These are phyloP conservation scores for Dimargaris verticillata DNA, from an alignment of 192 early-diverging fungal genomes.

Conservation along the genomic window DNA sequence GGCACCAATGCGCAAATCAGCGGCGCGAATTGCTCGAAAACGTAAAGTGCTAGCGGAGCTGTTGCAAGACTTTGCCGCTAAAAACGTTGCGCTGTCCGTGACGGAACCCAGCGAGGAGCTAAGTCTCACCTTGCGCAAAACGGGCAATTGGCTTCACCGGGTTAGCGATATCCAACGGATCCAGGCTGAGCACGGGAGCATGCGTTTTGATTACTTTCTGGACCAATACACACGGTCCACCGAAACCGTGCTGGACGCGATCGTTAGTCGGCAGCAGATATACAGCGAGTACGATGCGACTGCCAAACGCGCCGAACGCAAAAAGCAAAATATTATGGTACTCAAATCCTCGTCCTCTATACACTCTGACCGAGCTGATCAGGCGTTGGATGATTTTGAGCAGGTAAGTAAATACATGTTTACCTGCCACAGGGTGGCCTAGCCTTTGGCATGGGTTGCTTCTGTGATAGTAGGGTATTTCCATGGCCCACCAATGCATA, in stretches of 20 bases:
- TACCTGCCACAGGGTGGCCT: too few relatives aligned
- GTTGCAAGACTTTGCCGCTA: slow-evolving; percentile 3
- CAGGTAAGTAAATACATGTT: slow-evolving; percentile 7
- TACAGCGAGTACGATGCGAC: slow-evolving; percentile 30
- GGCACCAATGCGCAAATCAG: not conserved
- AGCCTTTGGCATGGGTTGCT: too few relatives aligned
- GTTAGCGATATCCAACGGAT: slow-evolving; percentile 21
- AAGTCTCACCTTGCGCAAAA: slow-evolving; percentile 15
- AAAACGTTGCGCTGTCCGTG: slow-evolving; percentile 8
- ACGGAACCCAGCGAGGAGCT: slow-evolving; percentile 7
- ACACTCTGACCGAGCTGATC: slow-evolving; percentile 22
- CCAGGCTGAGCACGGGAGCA: slow-evolving; percentile 26
- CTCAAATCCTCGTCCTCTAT: slow-evolving; percentile 26
- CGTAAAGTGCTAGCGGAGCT: not conserved
- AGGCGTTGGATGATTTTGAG: slow-evolving; percentile 25
- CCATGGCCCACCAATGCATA: too few relatives aligned
- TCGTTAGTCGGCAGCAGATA: slow-evolving; percentile 26
- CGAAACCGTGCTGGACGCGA: slow-evolving; percentile 23
- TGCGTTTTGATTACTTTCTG: slow-evolving; percentile 22
- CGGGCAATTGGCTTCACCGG: slow-evolving; percentile 22
- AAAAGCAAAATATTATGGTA: slow-evolving; percentile 28
- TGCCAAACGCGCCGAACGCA: slow-evolving; percentile 27
- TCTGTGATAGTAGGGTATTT: too few relatives aligned
- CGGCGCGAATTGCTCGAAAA: not conserved
- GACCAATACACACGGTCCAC: slow-evolving; percentile 19